Conservation (phyloP, 148 eudicot genomes). For the Bassia scoparia region DNA sequence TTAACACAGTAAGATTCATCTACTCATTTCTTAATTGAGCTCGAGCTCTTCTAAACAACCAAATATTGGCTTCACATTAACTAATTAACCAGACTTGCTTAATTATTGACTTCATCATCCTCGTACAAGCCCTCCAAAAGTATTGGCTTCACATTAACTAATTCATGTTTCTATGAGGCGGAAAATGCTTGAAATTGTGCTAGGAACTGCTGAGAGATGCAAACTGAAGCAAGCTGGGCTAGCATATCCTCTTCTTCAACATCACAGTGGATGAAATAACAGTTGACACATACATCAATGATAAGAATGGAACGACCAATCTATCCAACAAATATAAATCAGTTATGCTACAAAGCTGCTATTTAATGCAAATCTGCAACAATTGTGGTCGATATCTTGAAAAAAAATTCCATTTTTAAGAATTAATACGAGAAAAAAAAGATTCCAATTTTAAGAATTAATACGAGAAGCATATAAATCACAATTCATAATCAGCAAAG, state of each 20-base stretch:
- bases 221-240: neutral
- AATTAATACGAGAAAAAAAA: no score
- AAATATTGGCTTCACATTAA: no score
- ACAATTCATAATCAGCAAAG: no score
- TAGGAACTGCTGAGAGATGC: neutral
- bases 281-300: neutral
- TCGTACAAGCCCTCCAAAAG: conserved; percentile 36
- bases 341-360: neutral
- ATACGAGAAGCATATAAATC: neutral
- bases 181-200: neutral
- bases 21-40: no score
- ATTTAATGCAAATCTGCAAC: conserved; percentile 1
- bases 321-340: neutral
- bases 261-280: neutral
- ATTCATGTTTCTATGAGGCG: conserved; percentile 19
- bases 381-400: neutral
- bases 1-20: no score
- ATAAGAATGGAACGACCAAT: neutral
- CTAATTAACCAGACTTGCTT: no score
- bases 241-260: neutral
- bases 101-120: conserved; percentile 47
- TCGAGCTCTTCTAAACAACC: no score
- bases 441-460: no score
- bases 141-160: conserved; percentile 9
- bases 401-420: conserved; percentile 3